Evolutionary conservation across 2,329 filamentous ascomycete genomes (phyloP).

Genomic region (Aspergillus hortae): DNA sequence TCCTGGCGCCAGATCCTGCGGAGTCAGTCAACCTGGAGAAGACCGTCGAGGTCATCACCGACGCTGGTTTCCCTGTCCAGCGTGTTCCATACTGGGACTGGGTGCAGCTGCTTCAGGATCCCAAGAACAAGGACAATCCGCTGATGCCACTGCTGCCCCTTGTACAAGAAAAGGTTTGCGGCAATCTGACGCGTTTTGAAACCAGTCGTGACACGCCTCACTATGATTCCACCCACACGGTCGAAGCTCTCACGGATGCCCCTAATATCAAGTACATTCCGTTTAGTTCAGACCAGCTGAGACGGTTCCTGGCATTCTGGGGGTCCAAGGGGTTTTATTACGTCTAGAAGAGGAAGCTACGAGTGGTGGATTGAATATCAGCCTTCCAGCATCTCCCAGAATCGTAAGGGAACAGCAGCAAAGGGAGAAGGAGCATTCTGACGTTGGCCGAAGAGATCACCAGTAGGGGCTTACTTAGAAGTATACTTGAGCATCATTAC

Average conservation of each 20-base stretch:
- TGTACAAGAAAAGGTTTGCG: background rate
- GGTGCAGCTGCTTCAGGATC: background rate
- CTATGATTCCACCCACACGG: background rate
- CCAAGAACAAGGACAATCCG: background rate
- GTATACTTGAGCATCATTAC: too few relatives aligned
- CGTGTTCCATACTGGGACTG: background rate
- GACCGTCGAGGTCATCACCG: background rate
- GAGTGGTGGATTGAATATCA: too few relatives aligned
- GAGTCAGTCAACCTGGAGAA: background rate
- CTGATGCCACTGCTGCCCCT: background rate
- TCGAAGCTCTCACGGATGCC: background rate
- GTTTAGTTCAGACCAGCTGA: background rate
- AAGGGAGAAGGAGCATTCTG: too few relatives aligned
- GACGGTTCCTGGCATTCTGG: background rate
- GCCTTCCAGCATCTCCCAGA: too few relatives aligned
- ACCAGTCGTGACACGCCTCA: background rate
- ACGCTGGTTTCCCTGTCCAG: background rate
- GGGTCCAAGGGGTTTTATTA: background rate
- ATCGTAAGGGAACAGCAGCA: too few relatives aligned
- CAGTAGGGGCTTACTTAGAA: too few relatives aligned
- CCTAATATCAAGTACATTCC: background rate
- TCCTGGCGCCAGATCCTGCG: background rate
- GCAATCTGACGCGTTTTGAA: background rate
- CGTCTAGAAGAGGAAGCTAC: too few relatives aligned
- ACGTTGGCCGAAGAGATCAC: too few relatives aligned